phyloP scores from a whole-genome alignment of 257 asterid genomes.

The Solanum chiquidenum region DNA sequence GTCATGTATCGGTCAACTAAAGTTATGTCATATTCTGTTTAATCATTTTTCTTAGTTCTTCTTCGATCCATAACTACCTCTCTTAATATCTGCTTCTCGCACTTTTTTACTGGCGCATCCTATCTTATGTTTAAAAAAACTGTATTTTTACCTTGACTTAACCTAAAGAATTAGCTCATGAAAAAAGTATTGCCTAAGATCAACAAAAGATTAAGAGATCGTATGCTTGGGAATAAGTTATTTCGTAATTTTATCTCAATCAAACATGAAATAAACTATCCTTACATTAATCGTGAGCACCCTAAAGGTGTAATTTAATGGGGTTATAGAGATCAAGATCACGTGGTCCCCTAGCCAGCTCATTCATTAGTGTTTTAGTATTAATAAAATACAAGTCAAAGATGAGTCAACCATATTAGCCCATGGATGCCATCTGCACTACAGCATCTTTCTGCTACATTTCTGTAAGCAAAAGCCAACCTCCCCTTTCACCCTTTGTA shows the following conservation, averaged over 20 bases:
- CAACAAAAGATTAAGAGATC: neutral
- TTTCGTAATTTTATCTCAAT: too few species aligned
- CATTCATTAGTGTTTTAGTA: neutral
- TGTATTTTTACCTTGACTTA: neutral
- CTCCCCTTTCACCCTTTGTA: neutral
- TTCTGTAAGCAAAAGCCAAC: neutral
- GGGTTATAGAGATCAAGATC: neutral
- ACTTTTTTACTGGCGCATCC: neutral
- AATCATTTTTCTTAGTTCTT: too few species aligned
- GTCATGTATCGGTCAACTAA: too few species aligned
- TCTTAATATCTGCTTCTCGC: neutral
- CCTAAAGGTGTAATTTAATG: neutral
- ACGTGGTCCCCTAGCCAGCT: constrained; percentile 21
- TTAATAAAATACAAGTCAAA: constrained; percentile 17
- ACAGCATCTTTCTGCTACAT: neutral
- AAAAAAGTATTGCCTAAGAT: neutral
- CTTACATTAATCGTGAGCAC: too few species aligned
- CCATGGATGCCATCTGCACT: neutral
- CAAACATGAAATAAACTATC: too few species aligned
- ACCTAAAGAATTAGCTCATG: neutral
- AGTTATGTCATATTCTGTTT: too few species aligned
- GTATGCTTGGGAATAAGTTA: too few species aligned
- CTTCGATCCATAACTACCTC: neutral
- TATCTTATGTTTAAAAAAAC: too few species aligned
- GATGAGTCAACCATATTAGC: constrained; percentile 12